Evolutionary conservation across 1,284 basidiomycete genomes (phyloP).

Genomic region (Limonomyces culmigenus): DNA sequence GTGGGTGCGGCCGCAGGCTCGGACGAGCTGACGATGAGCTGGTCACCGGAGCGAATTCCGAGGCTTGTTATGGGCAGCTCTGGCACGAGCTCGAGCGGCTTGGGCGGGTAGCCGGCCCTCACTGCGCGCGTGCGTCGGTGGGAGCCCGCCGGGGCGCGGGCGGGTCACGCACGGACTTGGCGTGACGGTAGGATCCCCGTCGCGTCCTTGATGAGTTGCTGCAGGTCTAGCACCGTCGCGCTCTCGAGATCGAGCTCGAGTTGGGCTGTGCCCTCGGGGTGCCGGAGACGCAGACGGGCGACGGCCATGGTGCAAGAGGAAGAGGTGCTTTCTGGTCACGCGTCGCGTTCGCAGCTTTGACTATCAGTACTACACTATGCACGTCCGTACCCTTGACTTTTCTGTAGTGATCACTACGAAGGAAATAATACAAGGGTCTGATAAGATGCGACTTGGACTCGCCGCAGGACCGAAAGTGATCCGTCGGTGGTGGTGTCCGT

Average conservation of each 20-base stretch:
- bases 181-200: slow-evolving; percentile 60
- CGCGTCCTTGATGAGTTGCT: slow-evolving; percentile 46
- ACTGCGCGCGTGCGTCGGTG: slow-evolving; percentile 36
- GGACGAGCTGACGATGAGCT: slow-evolving; percentile 47
- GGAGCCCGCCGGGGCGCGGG: slow-evolving; percentile 1
- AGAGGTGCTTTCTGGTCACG: too few relatives aligned
- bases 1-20: slow-evolving; percentile 1
- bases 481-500: too few relatives aligned
- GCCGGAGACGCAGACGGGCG: slow-evolving; percentile 57
- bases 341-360: too few relatives aligned
- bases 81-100: slow-evolving; percentile 48
- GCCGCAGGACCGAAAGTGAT: too few relatives aligned
- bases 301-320: too few relatives aligned
- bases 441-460: too few relatives aligned
- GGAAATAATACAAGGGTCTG: too few relatives aligned
- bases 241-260: slow-evolving; percentile 49
- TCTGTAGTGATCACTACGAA: too few relatives aligned
- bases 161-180: slow-evolving; percentile 56
- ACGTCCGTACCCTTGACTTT: too few relatives aligned
- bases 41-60: slow-evolving; percentile 63
- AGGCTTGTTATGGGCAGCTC: slow-evolving; percentile 59
- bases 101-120: slow-evolving; percentile 75
- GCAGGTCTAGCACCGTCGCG: slow-evolving; percentile 54
- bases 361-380: too few relatives aligned
- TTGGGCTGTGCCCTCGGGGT: slow-evolving; percentile 69